Base-by-base conservation (phyloP, 2,329 filamentous ascomycete species). In the Ceratocystis lukuohia region DNA sequence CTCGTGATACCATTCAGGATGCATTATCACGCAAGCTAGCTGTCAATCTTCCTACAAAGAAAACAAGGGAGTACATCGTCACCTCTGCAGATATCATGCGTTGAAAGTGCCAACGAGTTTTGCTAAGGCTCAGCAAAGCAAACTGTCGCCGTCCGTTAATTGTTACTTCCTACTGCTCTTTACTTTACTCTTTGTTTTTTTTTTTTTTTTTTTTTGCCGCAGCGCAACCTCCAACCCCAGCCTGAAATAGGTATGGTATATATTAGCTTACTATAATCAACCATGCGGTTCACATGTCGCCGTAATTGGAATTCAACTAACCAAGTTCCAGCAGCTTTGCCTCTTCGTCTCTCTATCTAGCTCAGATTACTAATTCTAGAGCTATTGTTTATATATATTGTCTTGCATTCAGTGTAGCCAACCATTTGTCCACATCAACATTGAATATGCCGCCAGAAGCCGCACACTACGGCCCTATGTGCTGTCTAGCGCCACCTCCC, bases 401-500 rank as follows among this genome's bases (percentile, higher is more conserved):
- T 25, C 12, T 28, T 15, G 22, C 15, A 10, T 28, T 28, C 22
- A 22, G 48, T 28, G 48, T n/a, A n/a, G 22, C 37, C 25, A 53
- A 25, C 48, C 17, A 53, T 53, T 28, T 25, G 6, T 28, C 20
- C 20, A 28, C 5, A 30, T 28, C 30, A 41, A 8, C 41, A n/a
- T n/a, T 62, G 15, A 65, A 64, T 46, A 62, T 64, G 33, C 41
- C 56, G 17, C 53, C 30, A n/a, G 44, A 61, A 61, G 30, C 56
- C 17, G 12, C 37, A 15, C 66, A 67, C 41, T 56, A 28, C 45
- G 83, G 83, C 68, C 74, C 80, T 30, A 80, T 79, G 66, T 89
- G 87, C 72, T 81, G 80, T 46, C 76, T 84, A 48, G 78, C 80
- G 12, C 79, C 81, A 28, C 66, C 61, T 25, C 61, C 65, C 20